phyloP scores from a whole-genome alignment of 768 basidiomycete species.

The Nidula microcarpa region DNA sequence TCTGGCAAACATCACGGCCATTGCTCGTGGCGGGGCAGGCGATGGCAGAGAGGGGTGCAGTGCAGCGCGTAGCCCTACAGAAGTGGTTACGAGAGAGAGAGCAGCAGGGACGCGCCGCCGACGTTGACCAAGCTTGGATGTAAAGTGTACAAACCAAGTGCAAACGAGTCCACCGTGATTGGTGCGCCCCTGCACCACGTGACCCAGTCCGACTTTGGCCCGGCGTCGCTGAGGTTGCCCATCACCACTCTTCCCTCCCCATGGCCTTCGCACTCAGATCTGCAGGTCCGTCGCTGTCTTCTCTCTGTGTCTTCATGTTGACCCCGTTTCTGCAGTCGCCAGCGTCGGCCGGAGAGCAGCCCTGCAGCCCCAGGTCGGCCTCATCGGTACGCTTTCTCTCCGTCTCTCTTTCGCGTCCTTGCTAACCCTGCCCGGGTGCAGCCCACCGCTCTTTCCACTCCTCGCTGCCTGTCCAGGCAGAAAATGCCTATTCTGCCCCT shows the following conservation, averaged over 20 bases:
- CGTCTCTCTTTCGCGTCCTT: constrained; percentile 5
- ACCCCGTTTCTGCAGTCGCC: constrained; percentile 19
- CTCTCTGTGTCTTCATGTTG: constrained; percentile 2
- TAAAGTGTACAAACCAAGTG: too few species aligned
- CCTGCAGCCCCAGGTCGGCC: constrained; percentile 39
- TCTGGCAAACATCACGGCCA: too few species aligned
- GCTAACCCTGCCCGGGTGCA: constrained; percentile 14
- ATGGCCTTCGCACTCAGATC: constrained; percentile 48
- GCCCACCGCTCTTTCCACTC: constrained; percentile 57
- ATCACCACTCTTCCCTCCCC: constrained; percentile 13
- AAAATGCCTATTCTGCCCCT: constrained; percentile 24
- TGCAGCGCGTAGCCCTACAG: too few species aligned
- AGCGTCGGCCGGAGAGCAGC: constrained; percentile 40
- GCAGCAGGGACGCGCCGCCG: too few species aligned
- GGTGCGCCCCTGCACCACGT: constrained; percentile 1
- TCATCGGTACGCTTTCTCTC: constrained; percentile 30
- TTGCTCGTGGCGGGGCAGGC: too few species aligned
- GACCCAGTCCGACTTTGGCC: constrained; percentile 4
- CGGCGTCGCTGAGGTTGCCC: not conserved
- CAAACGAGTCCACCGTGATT: too few species aligned
- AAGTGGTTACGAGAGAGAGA: too few species aligned
- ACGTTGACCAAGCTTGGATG: too few species aligned
- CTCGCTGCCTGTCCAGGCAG: constrained; percentile 38
- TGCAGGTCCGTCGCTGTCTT: constrained; percentile 24
- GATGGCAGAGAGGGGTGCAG: too few species aligned